These are phyloP conservation scores for Astragalus glycyphyllos DNA, from an alignment of 306 rosid species.

Conservation along the genomic window DNA sequence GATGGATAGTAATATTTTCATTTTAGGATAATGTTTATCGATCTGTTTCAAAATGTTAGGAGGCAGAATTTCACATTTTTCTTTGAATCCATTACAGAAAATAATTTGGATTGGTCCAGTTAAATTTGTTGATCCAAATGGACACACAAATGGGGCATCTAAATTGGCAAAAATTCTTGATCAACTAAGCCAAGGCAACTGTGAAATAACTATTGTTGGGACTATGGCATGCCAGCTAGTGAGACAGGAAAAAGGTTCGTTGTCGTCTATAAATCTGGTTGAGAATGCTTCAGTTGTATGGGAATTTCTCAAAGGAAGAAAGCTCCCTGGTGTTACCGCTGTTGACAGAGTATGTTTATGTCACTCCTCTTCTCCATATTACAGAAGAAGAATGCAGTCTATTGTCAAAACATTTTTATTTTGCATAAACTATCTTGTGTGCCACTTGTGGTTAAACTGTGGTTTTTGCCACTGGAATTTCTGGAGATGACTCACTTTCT, in stretches of 20 bases:
- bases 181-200: slow-evolving; percentile 55
- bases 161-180: slow-evolving; percentile 67
- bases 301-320: slow-evolving; percentile 92
- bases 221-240: slow-evolving; percentile 61
- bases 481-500: slow-evolving; percentile 19
- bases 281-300: slow-evolving; percentile 84
- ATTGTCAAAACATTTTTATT: slow-evolving; percentile 27
- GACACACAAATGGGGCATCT: slow-evolving; percentile 57
- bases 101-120: slow-evolving; percentile 86
- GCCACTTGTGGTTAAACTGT: slow-evolving; percentile 24
- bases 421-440: slow-evolving; percentile 23
- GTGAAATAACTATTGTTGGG: slow-evolving; percentile 76
- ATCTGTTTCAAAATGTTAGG: slow-evolving; percentile 18
- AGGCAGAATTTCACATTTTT: slow-evolving; percentile 29
- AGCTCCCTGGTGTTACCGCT: slow-evolving; percentile 83
- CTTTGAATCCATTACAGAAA: slow-evolving; percentile 59
- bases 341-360: slow-evolving; percentile 69
- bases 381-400: slow-evolving; percentile 4
- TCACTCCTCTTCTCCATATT: slow-evolving; percentile 22
- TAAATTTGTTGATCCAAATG: slow-evolving; percentile 55
- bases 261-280: slow-evolving; percentile 53
- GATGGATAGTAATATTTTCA: slow-evolving; percentile 7
- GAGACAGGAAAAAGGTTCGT: slow-evolving; percentile 55
- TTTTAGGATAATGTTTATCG: slow-evolving; percentile 30
- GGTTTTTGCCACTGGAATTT: slow-evolving; percentile 19